Evolutionary conservation across 2,329 filamentous ascomycete species (phyloP).

Genomic region (Aspergillus novoparasiticus): DNA sequence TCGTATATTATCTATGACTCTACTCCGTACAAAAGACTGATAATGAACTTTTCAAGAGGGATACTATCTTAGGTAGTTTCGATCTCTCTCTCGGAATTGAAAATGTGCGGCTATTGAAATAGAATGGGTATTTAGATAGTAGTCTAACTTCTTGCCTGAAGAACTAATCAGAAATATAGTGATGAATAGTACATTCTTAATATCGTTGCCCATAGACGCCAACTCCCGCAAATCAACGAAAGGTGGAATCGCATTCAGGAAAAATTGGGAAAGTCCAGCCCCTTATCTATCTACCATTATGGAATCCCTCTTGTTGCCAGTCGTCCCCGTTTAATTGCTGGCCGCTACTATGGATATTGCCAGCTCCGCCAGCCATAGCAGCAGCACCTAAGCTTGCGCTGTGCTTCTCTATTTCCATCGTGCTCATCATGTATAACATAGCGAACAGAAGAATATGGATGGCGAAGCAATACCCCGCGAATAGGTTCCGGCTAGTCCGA

Average conservation of each 20-base stretch:
- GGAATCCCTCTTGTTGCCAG: conserved; percentile 67
- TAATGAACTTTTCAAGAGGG: no score
- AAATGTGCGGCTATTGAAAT: background rate
- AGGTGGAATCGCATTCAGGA: background rate
- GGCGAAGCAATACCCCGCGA: conserved; percentile 86
- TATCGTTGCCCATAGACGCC: background rate
- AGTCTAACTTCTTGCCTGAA: background rate
- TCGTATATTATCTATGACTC: no score
- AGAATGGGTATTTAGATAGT: background rate
- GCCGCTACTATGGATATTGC: conserved; percentile 31
- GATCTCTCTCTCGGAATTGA: no score
- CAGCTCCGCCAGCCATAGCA: conserved; percentile 36
- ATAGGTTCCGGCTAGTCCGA: conserved; percentile 86
- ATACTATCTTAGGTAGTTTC: no score
- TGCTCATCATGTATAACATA: conserved; percentile 82
- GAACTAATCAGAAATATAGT: background rate
- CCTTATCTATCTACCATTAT: conserved; percentile 23
- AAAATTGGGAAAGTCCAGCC: background rate
- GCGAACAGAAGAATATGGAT: conserved; percentile 86
- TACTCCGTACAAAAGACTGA: no score
- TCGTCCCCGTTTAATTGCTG: conserved; percentile 51
- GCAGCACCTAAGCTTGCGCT: conserved; percentile 53
- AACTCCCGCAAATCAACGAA: background rate
- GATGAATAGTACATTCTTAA: background rate
- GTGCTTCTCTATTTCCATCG: conserved; percentile 65